A percentile compares a stretch with the other conserved stretches of the same genome.
Conservation (phyloP, 176 grass and related monocot species). For the Carex kokanica region DNA sequence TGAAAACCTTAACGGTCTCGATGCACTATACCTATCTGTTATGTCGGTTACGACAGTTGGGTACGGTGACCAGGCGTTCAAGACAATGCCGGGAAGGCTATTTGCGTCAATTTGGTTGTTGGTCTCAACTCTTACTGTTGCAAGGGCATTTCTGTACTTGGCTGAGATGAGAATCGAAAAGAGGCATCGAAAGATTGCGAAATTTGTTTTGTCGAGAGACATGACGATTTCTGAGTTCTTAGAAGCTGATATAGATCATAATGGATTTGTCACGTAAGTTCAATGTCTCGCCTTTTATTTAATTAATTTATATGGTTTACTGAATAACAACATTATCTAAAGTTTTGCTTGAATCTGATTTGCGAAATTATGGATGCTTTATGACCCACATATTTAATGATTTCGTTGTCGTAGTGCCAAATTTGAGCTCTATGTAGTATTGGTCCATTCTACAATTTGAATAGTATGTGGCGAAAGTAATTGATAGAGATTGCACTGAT, state of each 20-base stretch:
- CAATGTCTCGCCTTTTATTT: not conserved
- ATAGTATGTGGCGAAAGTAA: not conserved
- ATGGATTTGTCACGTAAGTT: conserved; percentile 96
- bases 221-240: conserved; percentile 88
- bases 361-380: not conserved
- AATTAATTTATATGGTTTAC: conserved; percentile 12
- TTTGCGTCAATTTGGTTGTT: conserved; percentile 85
- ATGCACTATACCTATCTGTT: conserved; percentile 74
- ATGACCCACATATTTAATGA: no score
- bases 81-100: conserved; percentile 52
- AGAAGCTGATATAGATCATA: conserved; percentile 76
- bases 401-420: not conserved
- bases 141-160: conserved; percentile 81
- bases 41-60: conserved; percentile 95
- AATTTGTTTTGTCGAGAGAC: conserved; percentile 77
- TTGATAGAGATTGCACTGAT: not conserved
- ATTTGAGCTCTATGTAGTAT: not conserved
- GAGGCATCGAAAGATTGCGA: conserved; percentile 75
- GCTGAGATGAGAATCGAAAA: conserved; percentile 96
- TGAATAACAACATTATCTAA: not conserved
- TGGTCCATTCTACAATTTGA: not conserved
- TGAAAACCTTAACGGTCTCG: conserved; percentile 64
- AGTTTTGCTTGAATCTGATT: not conserved
- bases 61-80: conserved; percentile 73
- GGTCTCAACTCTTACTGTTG: conserved; percentile 78